A percentile compares a stretch with the other conserved stretches of the same genome.
phyloP scores from a whole-genome alignment of 306 rosid genomes.

The Begonia peltatifolia region DNA sequence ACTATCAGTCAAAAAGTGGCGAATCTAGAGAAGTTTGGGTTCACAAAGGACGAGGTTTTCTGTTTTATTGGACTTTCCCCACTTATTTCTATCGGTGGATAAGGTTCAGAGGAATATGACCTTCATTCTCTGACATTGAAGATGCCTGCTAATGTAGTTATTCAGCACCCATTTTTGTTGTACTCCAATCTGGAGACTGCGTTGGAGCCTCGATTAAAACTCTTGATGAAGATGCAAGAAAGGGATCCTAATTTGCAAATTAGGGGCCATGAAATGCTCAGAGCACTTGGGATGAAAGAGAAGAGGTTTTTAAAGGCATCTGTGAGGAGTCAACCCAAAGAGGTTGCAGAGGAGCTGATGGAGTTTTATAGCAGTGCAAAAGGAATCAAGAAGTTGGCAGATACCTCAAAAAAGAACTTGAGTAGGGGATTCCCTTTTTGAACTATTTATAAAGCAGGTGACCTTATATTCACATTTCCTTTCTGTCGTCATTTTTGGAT shows the following conservation, averaged over 20 bases:
- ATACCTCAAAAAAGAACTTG: constrained; percentile 27
- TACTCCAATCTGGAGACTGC: too few relatives aligned
- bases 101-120: too few relatives aligned
- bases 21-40: constrained; percentile 44
- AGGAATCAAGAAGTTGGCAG: constrained; percentile 50
- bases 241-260: constrained; percentile 26
- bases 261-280: constrained; percentile 13
- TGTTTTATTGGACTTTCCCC: too few relatives aligned
- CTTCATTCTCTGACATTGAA: too few relatives aligned
- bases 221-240: constrained; percentile 36
- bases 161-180: too few relatives aligned
- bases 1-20: constrained; percentile 44
- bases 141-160: too few relatives aligned
- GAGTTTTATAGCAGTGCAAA: constrained; percentile 41
- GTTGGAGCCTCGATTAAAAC: constrained; percentile 49
- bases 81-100: too few relatives aligned
- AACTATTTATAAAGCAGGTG: constrained; percentile 2
- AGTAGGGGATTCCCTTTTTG: constrained; percentile 54
- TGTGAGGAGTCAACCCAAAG: constrained; percentile 29
- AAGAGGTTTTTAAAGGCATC: constrained; percentile 33
- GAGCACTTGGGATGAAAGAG: constrained; percentile 57
- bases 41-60: constrained; percentile 56
- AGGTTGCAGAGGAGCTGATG: constrained; percentile 45
- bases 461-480: too few relatives aligned
- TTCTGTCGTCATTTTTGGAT: too few relatives aligned